Evolutionary conservation across 2,329 filamentous ascomycete genomes (phyloP), one percentile per base, ranked within the genome.

Genomic region (Ascochyta rabiei): DNA sequence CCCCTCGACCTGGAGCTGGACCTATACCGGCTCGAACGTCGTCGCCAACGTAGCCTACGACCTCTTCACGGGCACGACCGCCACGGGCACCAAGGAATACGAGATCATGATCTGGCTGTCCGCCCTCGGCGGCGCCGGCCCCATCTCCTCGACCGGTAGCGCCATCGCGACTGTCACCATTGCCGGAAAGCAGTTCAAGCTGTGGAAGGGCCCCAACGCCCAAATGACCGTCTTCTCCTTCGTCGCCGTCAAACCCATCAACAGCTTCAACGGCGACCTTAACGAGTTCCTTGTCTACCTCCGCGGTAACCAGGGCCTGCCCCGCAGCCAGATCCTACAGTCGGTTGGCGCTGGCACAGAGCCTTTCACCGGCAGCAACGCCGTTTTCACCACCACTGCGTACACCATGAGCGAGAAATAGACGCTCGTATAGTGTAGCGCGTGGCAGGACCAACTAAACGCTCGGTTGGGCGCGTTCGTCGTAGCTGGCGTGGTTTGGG

Each of bases 21-120:
- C 55, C 30, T 85, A 86, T 73, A 77, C 76, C 26, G 81, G 79
- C 55, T 75, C 70, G 45, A 58, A 56, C 51, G 69, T 86, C 43
- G 75, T 84, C 30, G 83, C 83, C 47, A 80, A 88, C 64, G 85
- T 88, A 15, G 78, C 84, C 13, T 88, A 86, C 64, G 84, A 87
- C 67, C 71, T 87, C 45, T 88, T 88, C 74, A 84, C 84, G 15
- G 75, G 76, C 7, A 77, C 80, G 37, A 76, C 76, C 16, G 77
- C 82, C 1, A 72, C 73, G 26, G 78, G 76, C 37, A 68, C 60
- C 41, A 67, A 78, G n/a, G 76, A 84, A 62, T 87, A 84, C 66
- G 86, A 88, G 72, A 77, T 88, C 63, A 89, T 89, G 86, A 80
- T 89, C 61, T 89, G 86, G 86, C 76, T 87, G 40, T 81, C 77